Base-by-base conservation (phyloP, 1,284 basidiomycete species). In the Sutorius eximius region DNA sequence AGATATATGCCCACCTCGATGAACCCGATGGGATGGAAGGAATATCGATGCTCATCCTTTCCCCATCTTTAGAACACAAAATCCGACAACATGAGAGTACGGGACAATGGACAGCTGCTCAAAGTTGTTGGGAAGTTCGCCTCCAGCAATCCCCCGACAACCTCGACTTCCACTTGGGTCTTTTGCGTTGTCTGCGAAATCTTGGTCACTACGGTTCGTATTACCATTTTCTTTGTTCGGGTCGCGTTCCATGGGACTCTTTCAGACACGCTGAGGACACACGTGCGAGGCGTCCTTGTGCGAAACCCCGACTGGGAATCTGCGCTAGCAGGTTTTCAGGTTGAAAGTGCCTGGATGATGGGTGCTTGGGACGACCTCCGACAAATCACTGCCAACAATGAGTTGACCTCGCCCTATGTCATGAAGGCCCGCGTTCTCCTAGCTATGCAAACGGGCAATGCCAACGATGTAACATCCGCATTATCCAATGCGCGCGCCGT, bases 11-110 rank as follows among this genome's bases (percentile, higher is more conserved):
- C 13, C 83, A 93, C 54, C 80, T 99, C 5, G 95, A 99, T 68
- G 95, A 99, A 69, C 97, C 97, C 0, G 97, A 99, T 73, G 97
- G 97, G 12, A 99, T 99, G 97, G 95, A 98, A 73, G 97, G 97
- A 0, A 84, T 99, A 27, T 98, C 97, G 0, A 88, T 91, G 1
- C 76, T 89, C 58, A 92, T 99, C 55, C 77, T 98, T 13, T 85
- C 91, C 0, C 97, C 97, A 0, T 92, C 93, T 1, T 74, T 99
- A 47, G 93, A 98, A 63, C 93, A 98, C 72, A 95, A 98, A 72
- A 99, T 99, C 57, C 87, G 97, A 45, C 93, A 99, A 65, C 97
- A 99, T 67, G 97, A 99, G 72, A 97, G 91, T 62, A 98, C 93
- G 1, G 97, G 97, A 4, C 82, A 89, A 41, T 99, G 97, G 97